Evolutionary conservation across 805 yeast genomes (phyloP), one percentile per base, ranked within the genome.

Genomic region (Teunomyces cretensis): DNA sequence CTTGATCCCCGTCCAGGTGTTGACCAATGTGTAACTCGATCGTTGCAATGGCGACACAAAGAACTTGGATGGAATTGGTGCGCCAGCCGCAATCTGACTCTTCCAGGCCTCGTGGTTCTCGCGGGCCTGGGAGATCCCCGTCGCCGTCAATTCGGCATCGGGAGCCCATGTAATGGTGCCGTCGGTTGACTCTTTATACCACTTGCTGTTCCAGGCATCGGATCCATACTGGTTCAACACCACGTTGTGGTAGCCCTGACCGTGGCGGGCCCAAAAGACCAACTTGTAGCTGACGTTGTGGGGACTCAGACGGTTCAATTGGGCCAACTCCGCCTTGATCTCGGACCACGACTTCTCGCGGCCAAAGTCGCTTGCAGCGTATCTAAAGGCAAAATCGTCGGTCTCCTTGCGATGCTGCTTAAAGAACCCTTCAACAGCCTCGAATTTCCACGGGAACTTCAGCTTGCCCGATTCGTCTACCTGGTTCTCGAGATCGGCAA

Each of bases 231-330:
- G 72, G 16, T 63, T 65, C 12, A 81, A 79, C 2, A 79, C 75
- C 37, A 70, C 67, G 53, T 84, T 84, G 50, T 84, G 90, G 56
- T 64, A 77, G 0, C 88, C 89, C 59, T 83, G 86, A 5, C 88
- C 89, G 53, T 84, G 89, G 57, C 89, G 71, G 9, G 84, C 83
- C 43, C 79, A 68, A 39, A 79, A 73, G 3, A 81, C 46, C 39
- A 81, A 53, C 53, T 80, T 81, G 59, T 69, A 79, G 30, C 50
- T 46, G 33, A 65, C 81, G 47, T 75, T 70, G 0, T 51, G 52
- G 0, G 51, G 46, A 14, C 75, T 70, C 5, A 53, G 36, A 2
- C 44, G 42, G 49, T 77, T 78, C 50, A 79, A 59, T 9, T 55
- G 46, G 1, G 56, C 51, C 26, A 79, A 43, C 27, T 67, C 62